Base-by-base conservation (phyloP, 2,329 filamentous ascomycete species). In the Phoma sp. region DNA sequence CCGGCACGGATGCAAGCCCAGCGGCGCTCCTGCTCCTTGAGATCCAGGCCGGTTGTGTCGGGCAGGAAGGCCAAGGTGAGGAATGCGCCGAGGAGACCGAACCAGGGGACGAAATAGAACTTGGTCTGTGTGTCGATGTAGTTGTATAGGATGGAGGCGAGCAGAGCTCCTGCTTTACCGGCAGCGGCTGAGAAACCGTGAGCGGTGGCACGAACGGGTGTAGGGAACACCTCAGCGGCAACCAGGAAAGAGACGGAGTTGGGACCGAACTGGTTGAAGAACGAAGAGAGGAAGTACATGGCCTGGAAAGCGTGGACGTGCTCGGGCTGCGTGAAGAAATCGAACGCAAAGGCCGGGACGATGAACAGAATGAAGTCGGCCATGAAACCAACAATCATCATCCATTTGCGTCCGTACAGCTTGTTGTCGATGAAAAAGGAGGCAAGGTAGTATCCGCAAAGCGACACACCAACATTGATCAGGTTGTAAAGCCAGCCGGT, bases 211-310 rank as follows among this genome's bases (percentile, higher is more conserved):
- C 93, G 92, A 65, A 98, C 87, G 8, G 93, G 90, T 0, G 93
- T 96, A 8, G 93, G 93, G 83, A 91, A 98, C n/a, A 96, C 91
- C 75, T 98, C 93, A 38, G 91, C 93, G 38, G 93, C 93, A 32
- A 96, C 90, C 64, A 98, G 85, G 89, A 98, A 98, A 59, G 93
- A 96, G 68, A 97, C 92, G 41, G 87, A 89, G 83, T 98, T 98
- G 77, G 93, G 93, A 10, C 93, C 93, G 70, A 98, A 98, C 75
- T 98, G 93, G 83, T 97, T 97, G 87, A 98, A 98, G 82, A 98
- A 98, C 23, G 91, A 96, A 7, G 91, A 96, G 65, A 98, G 76
- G 80, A 96, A 97, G 83, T 97, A 97, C 91, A 98, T 96, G 72
- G 93, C 87, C 80, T 97, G 93, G 87, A 98, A 98, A n/a, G 83